phyloP scores from a whole-genome alignment of 768 basidiomycete genomes.

The Zangia roseola region DNA sequence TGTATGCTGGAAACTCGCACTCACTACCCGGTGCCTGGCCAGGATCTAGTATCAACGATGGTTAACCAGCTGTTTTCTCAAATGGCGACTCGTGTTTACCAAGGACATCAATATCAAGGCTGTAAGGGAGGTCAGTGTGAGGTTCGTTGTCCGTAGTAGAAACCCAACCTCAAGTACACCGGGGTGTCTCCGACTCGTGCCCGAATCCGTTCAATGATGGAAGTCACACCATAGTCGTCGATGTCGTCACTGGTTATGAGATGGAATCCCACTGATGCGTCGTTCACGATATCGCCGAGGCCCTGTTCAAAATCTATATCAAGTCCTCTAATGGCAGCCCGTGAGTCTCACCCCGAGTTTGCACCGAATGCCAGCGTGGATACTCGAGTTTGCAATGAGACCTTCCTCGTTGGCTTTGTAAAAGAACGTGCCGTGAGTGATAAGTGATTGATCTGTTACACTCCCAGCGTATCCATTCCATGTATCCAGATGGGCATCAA shows the following conservation, averaged over 20 bases:
- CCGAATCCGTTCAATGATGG: constrained; percentile 71
- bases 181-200: constrained; percentile 69
- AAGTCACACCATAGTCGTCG: constrained; percentile 71
- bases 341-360: constrained; percentile 51
- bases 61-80: background rate
- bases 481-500: constrained; percentile 77
- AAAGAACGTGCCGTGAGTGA: constrained; percentile 89
- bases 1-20: constrained; percentile 23
- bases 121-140: constrained; percentile 22
- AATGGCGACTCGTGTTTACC: constrained; percentile 38
- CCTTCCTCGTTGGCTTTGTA: constrained; percentile 76
- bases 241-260: constrained; percentile 80
- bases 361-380: constrained; percentile 86
- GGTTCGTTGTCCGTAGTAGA: background rate
- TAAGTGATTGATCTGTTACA: constrained; percentile 55
- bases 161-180: constrained; percentile 63
- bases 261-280: constrained; percentile 73
- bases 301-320: constrained; percentile 12
- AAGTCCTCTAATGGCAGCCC: constrained; percentile 8
- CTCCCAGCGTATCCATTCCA: constrained; percentile 41
- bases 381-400: constrained; percentile 66
- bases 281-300: constrained; percentile 49
- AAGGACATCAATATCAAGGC: constrained; percentile 81
- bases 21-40: constrained; percentile 75
- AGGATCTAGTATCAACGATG: constrained; percentile 49